Evolutionary conservation across 768 basidiomycete species (phyloP).

Genomic region (Clavulina sp.): DNA sequence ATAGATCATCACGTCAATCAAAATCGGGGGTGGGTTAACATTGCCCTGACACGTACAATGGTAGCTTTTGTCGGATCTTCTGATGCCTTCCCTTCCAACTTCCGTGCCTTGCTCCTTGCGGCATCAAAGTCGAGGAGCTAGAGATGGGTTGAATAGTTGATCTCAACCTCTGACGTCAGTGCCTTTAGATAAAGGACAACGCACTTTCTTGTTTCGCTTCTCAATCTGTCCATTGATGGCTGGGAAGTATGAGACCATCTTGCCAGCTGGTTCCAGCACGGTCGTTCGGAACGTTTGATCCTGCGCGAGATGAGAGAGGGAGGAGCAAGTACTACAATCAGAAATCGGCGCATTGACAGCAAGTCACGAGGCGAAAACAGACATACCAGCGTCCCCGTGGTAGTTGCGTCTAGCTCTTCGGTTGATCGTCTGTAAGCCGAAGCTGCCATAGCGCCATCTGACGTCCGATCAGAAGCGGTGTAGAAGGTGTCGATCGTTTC

Average conservation of each 20-base stretch:
- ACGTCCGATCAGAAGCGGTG: slow-evolving; percentile 60
- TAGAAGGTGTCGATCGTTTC: slow-evolving; percentile 93
- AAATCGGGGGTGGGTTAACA: neutral
- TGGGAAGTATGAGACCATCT: slow-evolving; percentile 92
- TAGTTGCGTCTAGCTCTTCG: slow-evolving; percentile 76
- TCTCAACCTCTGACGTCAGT: neutral
- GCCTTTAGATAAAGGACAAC: slow-evolving; percentile 2
- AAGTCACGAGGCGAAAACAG: neutral
- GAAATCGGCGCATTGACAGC: neutral
- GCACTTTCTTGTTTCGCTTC: slow-evolving; percentile 93
- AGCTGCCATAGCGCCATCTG: slow-evolving; percentile 90
- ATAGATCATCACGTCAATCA: neutral
- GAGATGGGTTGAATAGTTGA: neutral
- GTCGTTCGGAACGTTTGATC: slow-evolving; percentile 90
- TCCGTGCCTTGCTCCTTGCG: slow-evolving; percentile 76
- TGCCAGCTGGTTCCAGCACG: slow-evolving; percentile 86
- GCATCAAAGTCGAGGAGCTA: slow-evolving; percentile 93
- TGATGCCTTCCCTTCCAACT: slow-evolving; percentile 76
- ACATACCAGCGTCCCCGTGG: slow-evolving; percentile 70
- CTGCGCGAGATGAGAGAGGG: slow-evolving; percentile 23
- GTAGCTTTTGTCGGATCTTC: slow-evolving; percentile 87
- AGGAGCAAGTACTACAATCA: neutral
- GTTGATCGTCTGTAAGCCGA: slow-evolving; percentile 93
- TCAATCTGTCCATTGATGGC: slow-evolving; percentile 82
- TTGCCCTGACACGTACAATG: slow-evolving; percentile 30